Conservation (phyloP, 192 early-diverging fungal species). For the Backusella mclennaniae region DNA sequence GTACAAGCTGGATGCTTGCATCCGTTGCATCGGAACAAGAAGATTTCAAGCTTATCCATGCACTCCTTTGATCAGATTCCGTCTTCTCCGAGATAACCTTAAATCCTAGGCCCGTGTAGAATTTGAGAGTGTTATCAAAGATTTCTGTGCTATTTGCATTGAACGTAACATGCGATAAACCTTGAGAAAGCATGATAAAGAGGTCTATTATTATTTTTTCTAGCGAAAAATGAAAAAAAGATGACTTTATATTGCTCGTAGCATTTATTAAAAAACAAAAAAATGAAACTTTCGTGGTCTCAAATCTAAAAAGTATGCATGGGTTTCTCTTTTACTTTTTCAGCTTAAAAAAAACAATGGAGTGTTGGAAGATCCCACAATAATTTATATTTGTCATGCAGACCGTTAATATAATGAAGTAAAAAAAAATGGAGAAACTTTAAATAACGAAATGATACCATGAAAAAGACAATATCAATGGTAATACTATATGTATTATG, state of each 20-base stretch:
- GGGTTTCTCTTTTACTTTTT: background rate
- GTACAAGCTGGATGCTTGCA: slow-evolving; percentile 4
- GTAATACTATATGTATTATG: too few species aligned
- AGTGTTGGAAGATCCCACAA: background rate
- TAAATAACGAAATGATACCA: background rate
- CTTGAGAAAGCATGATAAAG: slow-evolving; percentile 15
- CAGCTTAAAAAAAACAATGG: background rate
- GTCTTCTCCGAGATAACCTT: background rate
- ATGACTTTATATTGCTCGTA: background rate
- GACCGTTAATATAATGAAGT: background rate
- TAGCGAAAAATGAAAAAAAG: background rate
- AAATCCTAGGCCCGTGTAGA: background rate
- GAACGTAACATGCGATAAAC: slow-evolving; percentile 1
- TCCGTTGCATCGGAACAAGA: background rate
- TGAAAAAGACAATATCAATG: too few species aligned
- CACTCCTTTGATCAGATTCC: background rate
- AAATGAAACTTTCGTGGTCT: background rate
- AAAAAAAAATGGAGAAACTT: background rate
- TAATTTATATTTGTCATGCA: background rate
- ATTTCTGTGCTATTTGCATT: background rate
- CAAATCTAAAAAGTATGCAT: background rate
- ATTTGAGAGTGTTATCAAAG: background rate
- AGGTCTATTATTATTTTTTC: background rate
- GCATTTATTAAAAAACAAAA: background rate
- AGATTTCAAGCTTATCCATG: slow-evolving; percentile 1